A percentile compares a stretch with the other conserved stretches of the same genome.
Evolutionary conservation across 352 stramenopile species (phyloP).

Genomic region (Phytophthora cryptogea): DNA sequence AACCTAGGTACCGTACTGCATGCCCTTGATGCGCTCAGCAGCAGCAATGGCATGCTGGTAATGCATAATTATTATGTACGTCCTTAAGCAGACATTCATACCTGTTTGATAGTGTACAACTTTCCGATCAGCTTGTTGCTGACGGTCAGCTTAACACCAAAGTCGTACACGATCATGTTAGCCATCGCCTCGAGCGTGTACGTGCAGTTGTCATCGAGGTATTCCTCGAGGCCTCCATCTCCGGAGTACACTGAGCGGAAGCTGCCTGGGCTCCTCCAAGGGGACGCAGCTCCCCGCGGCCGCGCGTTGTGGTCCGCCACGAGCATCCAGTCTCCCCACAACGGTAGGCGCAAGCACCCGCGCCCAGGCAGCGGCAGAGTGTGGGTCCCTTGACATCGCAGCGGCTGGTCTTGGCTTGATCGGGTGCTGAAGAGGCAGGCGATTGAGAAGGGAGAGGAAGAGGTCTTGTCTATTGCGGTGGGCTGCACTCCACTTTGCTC

Average conservation of each 20-base stretch:
- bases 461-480: no score
- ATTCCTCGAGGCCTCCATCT: not conserved
- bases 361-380: no score
- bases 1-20: slow-evolving; percentile 3
- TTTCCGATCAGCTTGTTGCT: no score
- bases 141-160: not conserved
- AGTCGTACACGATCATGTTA: not conserved
- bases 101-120: no score
- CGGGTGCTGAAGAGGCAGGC: no score
- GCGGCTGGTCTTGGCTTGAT: no score
- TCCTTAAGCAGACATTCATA: no score
- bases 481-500: no score
- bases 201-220: not conserved
- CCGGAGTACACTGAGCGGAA: not conserved
- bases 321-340: not conserved
- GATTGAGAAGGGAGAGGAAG: no score
- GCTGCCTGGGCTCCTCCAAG: not conserved
- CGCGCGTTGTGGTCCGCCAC: not conserved
- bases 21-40: not conserved
- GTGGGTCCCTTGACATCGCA: no score
- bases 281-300: not conserved
- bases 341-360: no score
- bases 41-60: slow-evolving; percentile 1
- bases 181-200: not conserved
- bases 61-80: no score